These are phyloP conservation scores for Ogataea paradorogensis DNA, from an alignment of 805 yeast genomes.

Conservation along the genomic window DNA sequence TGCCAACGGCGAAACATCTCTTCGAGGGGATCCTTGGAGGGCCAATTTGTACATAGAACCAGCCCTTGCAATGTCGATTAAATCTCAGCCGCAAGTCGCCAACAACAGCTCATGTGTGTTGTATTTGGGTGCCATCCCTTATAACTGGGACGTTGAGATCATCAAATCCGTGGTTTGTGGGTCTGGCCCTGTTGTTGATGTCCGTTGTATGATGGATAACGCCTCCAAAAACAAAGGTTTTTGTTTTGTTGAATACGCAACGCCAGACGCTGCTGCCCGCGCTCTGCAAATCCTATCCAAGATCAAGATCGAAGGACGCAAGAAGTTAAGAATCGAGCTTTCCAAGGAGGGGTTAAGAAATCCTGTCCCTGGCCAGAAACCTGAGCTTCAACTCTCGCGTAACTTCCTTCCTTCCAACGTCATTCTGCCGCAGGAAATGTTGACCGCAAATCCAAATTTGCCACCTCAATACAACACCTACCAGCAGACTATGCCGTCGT, in stretches of 20 bases:
- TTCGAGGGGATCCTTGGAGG: conserved; percentile 15
- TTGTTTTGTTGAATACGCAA: conserved; percentile 58
- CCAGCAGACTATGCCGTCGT: conserved; percentile 15
- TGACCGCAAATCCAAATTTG: conserved; percentile 21
- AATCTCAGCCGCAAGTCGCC: conserved; percentile 15
- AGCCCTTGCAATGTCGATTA: conserved; percentile 13
- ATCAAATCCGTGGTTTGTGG: conserved; percentile 68
- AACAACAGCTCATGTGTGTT: conserved; percentile 43
- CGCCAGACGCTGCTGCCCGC: conserved; percentile 49
- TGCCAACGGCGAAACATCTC: conserved; percentile 11
- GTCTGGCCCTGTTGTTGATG: conserved; percentile 67
- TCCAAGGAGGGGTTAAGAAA: conserved; percentile 58
- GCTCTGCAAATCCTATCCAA: conserved; percentile 46
- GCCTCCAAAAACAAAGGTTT: conserved; percentile 64
- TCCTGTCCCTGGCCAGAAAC: conserved; percentile 37
- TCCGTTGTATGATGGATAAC: conserved; percentile 57
- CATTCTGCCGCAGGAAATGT: conserved; percentile 51
- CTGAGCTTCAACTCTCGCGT: conserved; percentile 43
- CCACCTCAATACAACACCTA: conserved; percentile 26
- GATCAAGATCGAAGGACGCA: conserved; percentile 43
- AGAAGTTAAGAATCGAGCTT: conserved; percentile 52
- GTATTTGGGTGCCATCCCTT: conserved; percentile 63
- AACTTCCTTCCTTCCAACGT: conserved; percentile 55
- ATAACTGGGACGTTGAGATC: conserved; percentile 65
- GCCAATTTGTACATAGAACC: conserved; percentile 14